Base-by-base conservation (phyloP, 1,139 yeast species). In the Saccharomycopsis crataegensis region DNA sequence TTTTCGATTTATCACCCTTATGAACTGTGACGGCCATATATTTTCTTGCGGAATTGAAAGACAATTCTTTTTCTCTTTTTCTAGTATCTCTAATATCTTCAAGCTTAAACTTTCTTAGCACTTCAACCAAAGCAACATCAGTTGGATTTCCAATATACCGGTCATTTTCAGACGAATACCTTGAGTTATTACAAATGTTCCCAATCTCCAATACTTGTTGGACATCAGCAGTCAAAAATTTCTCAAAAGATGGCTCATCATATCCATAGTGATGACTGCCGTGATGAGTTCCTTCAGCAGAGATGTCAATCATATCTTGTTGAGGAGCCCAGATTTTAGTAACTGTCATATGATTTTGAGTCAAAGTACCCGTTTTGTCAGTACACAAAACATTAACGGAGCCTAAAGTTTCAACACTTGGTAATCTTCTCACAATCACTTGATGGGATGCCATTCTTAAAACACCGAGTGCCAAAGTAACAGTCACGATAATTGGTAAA, bases 401-500 rank as follows among this genome's bases (percentile, higher is more conserved):
- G 32, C 81, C 82, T 52, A 77, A 65, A 2, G 98, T 93, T 70
- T 93, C 99, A 42, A 93, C 98, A 62, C 94, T 83, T 12, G 98
- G 98, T 59, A 93, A 75, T 62, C 97, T 79, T 63, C 91, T 85
- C 53, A 93, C 96, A 64, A 93, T 93, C 3, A 97, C 98, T 64
- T 85, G 86, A 61, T 90, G 83, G 53, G 81, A 82, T 4, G 98
- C 97, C 98, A 93, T 93, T 70, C 97, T 78, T 62, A 91, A 76
- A 43, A 93, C 98, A 48, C 98, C 98, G 45, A 93, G 75, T 0
- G 99, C 98, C 61, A 93, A 74, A 0, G 98, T 93, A 6, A 93
- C 98, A 4, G 98, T 91, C 46, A 93, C 98, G 66, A 93, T 91
- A 63, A 93, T 91, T 0, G 98, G 98, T 60, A 93, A 77, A 55